Conservation (phyloP, 2,329 filamentous ascomycete genomes). For the Beauveria sp. region DNA sequence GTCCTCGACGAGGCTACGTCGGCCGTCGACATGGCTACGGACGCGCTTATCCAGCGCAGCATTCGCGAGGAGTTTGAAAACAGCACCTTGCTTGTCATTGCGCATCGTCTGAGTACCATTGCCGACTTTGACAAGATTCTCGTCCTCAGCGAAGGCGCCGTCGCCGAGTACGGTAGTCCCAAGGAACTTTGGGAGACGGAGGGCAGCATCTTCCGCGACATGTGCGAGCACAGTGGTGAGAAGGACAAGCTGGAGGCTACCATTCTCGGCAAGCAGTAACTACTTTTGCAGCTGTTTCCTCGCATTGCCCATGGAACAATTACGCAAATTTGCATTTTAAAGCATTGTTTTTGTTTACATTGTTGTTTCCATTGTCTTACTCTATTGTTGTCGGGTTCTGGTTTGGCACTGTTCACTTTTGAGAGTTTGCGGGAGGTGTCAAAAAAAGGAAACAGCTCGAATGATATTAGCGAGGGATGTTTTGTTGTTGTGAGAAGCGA, state of each 20-base stretch:
- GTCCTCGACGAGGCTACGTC: conserved; percentile 74
- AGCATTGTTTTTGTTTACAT: background rate
- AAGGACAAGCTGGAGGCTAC: conserved; percentile 43
- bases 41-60: conserved; percentile 63
- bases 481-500: background rate
- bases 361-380: background rate
- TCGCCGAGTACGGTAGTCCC: conserved; percentile 61
- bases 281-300: background rate
- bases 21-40: conserved; percentile 71
- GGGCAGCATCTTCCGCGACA: conserved; percentile 49
- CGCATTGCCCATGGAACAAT: background rate
- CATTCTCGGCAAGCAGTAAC: conserved; percentile 25
- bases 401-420: background rate
- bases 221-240: conserved; percentile 57
- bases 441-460: background rate
- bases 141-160: conserved; percentile 59
- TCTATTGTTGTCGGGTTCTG: background rate
- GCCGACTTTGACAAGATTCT: conserved; percentile 69
- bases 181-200: conserved; percentile 51
- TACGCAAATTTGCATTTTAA: background rate
- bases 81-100: conserved; percentile 65
- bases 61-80: conserved; percentile 66
- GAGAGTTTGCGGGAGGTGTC: background rate
- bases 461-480: background rate
- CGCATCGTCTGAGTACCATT: conserved; percentile 68